A percentile compares a stretch with the other conserved stretches of the same genome.
Conservation (phyloP, 805 yeast species). For the Candida nitratophila region DNA sequence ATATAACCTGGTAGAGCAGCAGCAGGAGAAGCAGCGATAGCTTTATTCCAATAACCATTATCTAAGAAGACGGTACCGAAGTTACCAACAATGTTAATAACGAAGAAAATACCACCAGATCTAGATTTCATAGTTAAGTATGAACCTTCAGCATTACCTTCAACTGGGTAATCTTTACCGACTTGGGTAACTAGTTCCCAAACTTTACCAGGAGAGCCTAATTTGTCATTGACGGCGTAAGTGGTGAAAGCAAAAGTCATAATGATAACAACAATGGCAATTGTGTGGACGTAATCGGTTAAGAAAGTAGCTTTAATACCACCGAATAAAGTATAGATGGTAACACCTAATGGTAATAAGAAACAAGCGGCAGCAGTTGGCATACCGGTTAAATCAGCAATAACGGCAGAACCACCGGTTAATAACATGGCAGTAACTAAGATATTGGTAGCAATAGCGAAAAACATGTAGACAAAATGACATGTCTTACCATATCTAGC, state of each 20-base stretch:
- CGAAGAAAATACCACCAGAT: constrained; percentile 84
- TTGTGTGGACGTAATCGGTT: constrained; percentile 77
- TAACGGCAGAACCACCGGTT: constrained; percentile 85
- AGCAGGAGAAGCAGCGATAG: constrained; percentile 77
- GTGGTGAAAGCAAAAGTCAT: constrained; percentile 76
- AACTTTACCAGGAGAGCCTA: constrained; percentile 80
- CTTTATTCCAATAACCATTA: constrained; percentile 85
- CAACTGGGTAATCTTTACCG: constrained; percentile 56
- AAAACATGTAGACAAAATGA: constrained; percentile 64
- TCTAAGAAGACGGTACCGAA: constrained; percentile 86
- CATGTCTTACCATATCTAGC: constrained; percentile 75
- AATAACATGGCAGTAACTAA: constrained; percentile 89
- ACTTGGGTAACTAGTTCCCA: constrained; percentile 65
- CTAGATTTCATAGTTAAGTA: constrained; percentile 82
- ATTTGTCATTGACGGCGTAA: constrained; percentile 56
- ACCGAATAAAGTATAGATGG: constrained; percentile 69
- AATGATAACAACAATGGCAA: constrained; percentile 69
- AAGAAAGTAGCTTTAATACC: constrained; percentile 79
- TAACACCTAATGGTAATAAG: constrained; percentile 74
- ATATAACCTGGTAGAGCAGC: constrained; percentile 85
- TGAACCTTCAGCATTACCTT: constrained; percentile 80
- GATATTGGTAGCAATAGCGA: constrained; percentile 82
- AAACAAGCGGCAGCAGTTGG: constrained; percentile 75
- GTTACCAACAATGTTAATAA: constrained; percentile 82
- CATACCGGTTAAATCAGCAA: constrained; percentile 72